These are phyloP conservation scores for Cladosporium sp. DNA, from an alignment of 2,329 filamentous ascomycete genomes.

Conservation along the genomic window DNA sequence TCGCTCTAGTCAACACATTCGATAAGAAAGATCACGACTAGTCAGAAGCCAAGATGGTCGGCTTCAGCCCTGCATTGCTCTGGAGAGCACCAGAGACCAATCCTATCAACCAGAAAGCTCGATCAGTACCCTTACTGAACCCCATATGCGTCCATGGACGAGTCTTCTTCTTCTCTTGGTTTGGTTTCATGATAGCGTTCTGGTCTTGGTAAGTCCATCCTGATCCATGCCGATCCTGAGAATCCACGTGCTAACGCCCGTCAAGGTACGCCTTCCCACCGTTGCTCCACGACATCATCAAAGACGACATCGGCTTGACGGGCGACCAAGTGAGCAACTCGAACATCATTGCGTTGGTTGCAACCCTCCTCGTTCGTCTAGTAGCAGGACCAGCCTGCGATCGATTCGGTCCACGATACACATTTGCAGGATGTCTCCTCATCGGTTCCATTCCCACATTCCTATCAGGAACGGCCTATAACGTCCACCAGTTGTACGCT, in stretches of 20 bases:
- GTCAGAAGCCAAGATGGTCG: neutral
- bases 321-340: constrained; percentile 75
- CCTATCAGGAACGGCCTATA: constrained; percentile 71
- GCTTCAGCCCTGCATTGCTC: constrained; percentile 22
- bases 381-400: constrained; percentile 82
- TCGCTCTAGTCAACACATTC: neutral
- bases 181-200: constrained; percentile 82
- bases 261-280: constrained; percentile 81
- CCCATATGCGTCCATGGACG: constrained; percentile 73
- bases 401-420: constrained; percentile 71
- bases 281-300: constrained; percentile 72
- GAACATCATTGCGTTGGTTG: constrained; percentile 76
- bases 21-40: neutral
- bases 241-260: neutral
- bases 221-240: neutral
- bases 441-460: constrained; percentile 75
- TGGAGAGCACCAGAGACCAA: constrained; percentile 67
- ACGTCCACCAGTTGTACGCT: constrained; percentile 61
- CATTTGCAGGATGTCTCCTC: constrained; percentile 74
- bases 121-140: constrained; percentile 73
- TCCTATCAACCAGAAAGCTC: constrained; percentile 77
- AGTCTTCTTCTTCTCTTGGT: constrained; percentile 86
- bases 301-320: constrained; percentile 68
- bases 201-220: constrained; percentile 62
- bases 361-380: constrained; percentile 70